phyloP scores from a whole-genome alignment of 108 stramenopile species.

The Nitzschia inconspicua region DNA sequence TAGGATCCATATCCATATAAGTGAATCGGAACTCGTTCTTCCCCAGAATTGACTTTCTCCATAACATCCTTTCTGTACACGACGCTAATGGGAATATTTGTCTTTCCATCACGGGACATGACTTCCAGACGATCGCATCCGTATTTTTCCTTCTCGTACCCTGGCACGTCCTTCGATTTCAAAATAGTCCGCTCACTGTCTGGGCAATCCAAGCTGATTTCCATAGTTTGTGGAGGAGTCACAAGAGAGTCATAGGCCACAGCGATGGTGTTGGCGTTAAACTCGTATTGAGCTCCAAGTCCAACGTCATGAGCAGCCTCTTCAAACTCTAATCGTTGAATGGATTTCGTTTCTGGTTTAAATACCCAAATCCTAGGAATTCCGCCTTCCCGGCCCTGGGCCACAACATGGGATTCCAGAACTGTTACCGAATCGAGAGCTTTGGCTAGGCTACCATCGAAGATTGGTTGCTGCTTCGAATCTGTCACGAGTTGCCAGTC shows the following conservation, averaged over 20 bases:
- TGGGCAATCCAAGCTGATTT: conserved; percentile 49
- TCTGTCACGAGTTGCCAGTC: conserved; percentile 34
- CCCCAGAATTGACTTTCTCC: conserved; percentile 23
- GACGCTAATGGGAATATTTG: conserved; percentile 76
- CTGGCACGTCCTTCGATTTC: conserved; percentile 80
- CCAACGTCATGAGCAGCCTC: conserved; percentile 78
- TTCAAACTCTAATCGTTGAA: conserved; percentile 54
- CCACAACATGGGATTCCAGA: conserved; percentile 51
- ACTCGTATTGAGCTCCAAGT: conserved; percentile 61
- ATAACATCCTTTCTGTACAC: conserved; percentile 79
- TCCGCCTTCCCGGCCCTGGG: conserved; percentile 61
- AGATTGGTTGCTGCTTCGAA: conserved; percentile 29
- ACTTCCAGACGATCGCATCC: conserved; percentile 71
- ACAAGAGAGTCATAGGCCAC: conserved; percentile 79
- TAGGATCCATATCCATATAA: conserved; percentile 95
- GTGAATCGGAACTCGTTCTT: conserved; percentile 59
- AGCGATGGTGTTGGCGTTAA: conserved; percentile 60
- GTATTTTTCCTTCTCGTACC: conserved; percentile 75
- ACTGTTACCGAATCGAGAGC: conserved; percentile 48
- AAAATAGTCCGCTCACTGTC: conserved; percentile 53
- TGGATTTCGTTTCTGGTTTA: neutral
- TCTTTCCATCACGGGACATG: conserved; percentile 72
- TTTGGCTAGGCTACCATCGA: conserved; percentile 50
- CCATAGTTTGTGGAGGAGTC: conserved; percentile 69
- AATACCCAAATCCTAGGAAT: conserved; percentile 66